Percentiles rank a stretch among this genome's conserved stretches.
Evolutionary conservation across 2,329 filamentous ascomycete genomes (phyloP).

Genomic region (Fusarium virguliforme): DNA sequence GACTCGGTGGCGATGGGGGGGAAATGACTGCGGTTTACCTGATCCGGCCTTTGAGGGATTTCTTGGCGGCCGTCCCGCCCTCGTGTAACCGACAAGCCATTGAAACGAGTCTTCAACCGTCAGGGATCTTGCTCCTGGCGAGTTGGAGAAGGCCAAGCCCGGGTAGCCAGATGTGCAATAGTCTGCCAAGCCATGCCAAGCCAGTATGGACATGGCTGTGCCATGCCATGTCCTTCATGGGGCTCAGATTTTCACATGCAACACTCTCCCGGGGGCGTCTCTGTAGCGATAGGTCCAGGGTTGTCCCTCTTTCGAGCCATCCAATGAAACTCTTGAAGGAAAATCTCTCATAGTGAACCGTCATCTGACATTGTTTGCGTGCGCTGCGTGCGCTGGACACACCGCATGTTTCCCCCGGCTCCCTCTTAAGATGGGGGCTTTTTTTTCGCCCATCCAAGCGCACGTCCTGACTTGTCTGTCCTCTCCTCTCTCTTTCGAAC

Average conservation of each 20-base stretch:
- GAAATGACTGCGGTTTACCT: slow-evolving; percentile 6
- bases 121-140: background rate
- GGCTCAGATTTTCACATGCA: background rate
- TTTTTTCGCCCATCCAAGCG: background rate
- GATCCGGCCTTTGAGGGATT: slow-evolving; percentile 1
- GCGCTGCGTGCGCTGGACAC: background rate
- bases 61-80: slow-evolving; percentile 3
- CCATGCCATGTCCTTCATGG: background rate
- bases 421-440: background rate
- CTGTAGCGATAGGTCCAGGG: background rate
- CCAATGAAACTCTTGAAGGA: background rate
- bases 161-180: background rate
- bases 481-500: background rate
- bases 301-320: background rate
- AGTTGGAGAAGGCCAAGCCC: background rate
- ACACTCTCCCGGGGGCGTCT: background rate
- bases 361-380: background rate
- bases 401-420: background rate
- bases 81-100: slow-evolving; percentile 6
- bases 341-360: background rate
- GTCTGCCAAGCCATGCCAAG: background rate
- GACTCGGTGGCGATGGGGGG: background rate
- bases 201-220: background rate
- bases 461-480: too few relatives aligned
- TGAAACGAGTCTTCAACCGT: background rate